Conservation (phyloP, 176 grass and related monocot genomes). For the Aechmea fasciata region DNA sequence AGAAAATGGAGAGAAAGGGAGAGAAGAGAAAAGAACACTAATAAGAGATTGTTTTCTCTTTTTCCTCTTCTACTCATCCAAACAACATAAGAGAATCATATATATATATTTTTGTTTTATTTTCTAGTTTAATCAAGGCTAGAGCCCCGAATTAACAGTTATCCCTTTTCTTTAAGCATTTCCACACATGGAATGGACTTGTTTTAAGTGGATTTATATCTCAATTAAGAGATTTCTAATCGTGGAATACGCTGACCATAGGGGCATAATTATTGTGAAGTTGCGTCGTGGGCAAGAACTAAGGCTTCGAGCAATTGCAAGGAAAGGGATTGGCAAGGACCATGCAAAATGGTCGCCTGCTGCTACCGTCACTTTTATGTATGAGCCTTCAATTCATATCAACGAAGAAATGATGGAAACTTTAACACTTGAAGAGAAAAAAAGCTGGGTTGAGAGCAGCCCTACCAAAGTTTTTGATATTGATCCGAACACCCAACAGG, state of each 20-base stretch:
- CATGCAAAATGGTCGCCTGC: constrained; percentile 94
- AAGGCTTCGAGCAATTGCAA: constrained; percentile 84
- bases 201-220: not conserved
- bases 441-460: constrained; percentile 77
- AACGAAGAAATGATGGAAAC: constrained; percentile 87
- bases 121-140: too few species aligned
- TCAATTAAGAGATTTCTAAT: not conserved
- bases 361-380: constrained; percentile 96
- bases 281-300: constrained; percentile 88
- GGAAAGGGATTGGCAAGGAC: constrained; percentile 96
- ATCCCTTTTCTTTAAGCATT: too few species aligned
- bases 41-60: too few species aligned
- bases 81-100: too few species aligned
- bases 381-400: constrained; percentile 83
- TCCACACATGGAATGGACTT: not conserved
- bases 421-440: constrained; percentile 61
- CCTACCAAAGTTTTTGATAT: constrained; percentile 83
- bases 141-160: too few species aligned
- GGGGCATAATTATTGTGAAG: constrained; percentile 89
- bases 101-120: too few species aligned
- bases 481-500: constrained; percentile 64
- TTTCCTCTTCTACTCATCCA: too few species aligned
- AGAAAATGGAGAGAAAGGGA: too few species aligned
- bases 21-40: too few species aligned
- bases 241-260: constrained; percentile 15